Evolutionary conservation across 371 early-diverging fungal species (phyloP).

Genomic region (Mortierella sp.): DNA sequence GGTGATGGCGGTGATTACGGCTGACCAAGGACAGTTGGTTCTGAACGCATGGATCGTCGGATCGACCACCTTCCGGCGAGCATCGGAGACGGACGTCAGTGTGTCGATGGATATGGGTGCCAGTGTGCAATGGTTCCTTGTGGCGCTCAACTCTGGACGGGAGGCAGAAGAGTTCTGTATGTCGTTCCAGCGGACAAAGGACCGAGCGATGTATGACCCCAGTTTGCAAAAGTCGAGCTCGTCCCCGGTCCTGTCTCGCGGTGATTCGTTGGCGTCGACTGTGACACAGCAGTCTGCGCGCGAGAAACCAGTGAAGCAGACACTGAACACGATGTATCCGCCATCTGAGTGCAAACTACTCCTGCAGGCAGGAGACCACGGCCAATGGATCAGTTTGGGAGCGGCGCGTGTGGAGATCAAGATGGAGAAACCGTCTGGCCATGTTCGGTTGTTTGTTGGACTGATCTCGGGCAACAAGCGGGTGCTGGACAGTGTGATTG

Average conservation of each 20-base stretch:
- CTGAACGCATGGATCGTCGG: slow-evolving; percentile 58
- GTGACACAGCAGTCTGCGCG: slow-evolving; percentile 24
- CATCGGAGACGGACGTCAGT: slow-evolving; percentile 53
- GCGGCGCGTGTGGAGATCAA: slow-evolving; percentile 42
- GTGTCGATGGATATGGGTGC: slow-evolving; percentile 59
- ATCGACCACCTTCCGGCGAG: slow-evolving; percentile 53
- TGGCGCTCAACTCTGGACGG: slow-evolving; percentile 39
- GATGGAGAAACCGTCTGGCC: slow-evolving; percentile 56
- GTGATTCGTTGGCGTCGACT: slow-evolving; percentile 48
- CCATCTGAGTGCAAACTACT: slow-evolving; percentile 51
- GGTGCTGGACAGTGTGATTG: slow-evolving; percentile 56
- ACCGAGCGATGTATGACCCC: slow-evolving; percentile 57
- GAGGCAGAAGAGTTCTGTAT: slow-evolving; percentile 56
- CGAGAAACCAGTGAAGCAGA: slow-evolving; percentile 42
- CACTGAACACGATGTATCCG: slow-evolving; percentile 43
- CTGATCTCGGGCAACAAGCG: slow-evolving; percentile 34
- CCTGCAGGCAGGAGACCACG: slow-evolving; percentile 56
- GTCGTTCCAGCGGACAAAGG: slow-evolving; percentile 55
- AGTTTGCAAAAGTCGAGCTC: slow-evolving; percentile 39
- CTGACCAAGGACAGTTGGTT: slow-evolving; percentile 48
- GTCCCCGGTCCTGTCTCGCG: slow-evolving; percentile 45
- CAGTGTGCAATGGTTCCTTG: slow-evolving; percentile 53
- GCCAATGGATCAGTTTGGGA: slow-evolving; percentile 54
- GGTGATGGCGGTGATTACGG: slow-evolving; percentile 52
- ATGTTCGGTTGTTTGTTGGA: slow-evolving; percentile 49